Percentiles rank a stretch among this genome's conserved stretches.
Conservation (phyloP, 805 yeast species). For the Schwanniomyces vanrijiae region DNA sequence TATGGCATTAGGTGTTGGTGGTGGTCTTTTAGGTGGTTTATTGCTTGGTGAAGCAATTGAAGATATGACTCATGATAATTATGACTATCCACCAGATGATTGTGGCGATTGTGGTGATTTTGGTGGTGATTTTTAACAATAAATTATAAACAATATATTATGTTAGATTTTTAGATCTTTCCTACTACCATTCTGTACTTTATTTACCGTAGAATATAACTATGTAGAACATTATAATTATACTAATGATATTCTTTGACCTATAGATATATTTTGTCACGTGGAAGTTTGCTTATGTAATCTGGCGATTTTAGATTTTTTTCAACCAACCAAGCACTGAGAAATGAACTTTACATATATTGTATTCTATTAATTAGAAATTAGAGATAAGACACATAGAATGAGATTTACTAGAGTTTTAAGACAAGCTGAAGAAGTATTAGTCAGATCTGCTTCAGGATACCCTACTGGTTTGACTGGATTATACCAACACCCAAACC, state of each 20-base stretch:
- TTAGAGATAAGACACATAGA: neutral
- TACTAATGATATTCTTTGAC: too few relatives aligned
- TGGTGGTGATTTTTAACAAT: constrained; percentile 4
- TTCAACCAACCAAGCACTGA: constrained; percentile 1
- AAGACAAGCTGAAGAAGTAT: constrained; percentile 49
- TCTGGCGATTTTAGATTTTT: neutral
- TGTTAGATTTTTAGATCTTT: neutral
- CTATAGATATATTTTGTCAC: too few relatives aligned
- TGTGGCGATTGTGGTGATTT: constrained; percentile 31
- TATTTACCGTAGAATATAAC: neutral
- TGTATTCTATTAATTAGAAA: neutral
- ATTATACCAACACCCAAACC: constrained; percentile 75
- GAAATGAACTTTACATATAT: neutral
- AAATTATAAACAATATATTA: too few relatives aligned
- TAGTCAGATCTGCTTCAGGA: constrained; percentile 60
- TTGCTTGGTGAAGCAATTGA: constrained; percentile 46
- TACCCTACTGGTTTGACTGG: constrained; percentile 84
- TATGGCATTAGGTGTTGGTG: constrained; percentile 48
- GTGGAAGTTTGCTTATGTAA: neutral
- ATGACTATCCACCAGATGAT: constrained; percentile 27
- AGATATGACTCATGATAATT: constrained; percentile 23
- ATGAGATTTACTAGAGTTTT: constrained; percentile 45
- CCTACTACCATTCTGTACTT: neutral
- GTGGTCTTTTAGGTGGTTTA: constrained; percentile 64
- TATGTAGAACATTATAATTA: neutral